These are phyloP conservation scores for Penicillium pulvis DNA, from an alignment of 495 filamentous ascomycete genomes.

Conservation along the genomic window DNA sequence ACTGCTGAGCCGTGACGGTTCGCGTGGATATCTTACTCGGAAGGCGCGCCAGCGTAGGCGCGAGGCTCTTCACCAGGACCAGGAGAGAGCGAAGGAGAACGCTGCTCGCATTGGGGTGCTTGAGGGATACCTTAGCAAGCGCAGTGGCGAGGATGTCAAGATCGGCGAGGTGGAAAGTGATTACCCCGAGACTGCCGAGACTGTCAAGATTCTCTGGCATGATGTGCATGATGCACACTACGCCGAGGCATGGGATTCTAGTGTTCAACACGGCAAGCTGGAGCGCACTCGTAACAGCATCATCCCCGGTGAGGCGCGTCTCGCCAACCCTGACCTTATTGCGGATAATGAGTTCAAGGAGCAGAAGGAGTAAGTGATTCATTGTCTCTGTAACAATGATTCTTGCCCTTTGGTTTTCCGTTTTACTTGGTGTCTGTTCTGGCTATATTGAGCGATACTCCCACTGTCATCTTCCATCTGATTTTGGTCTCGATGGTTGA, in stretches of 20 bases:
- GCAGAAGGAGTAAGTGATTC: slow-evolving; percentile 25
- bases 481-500: slow-evolving; percentile 22
- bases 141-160: slow-evolving; percentile 33
- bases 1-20: not conserved
- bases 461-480: slow-evolving; percentile 20
- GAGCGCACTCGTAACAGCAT: slow-evolving; percentile 37
- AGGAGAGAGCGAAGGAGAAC: slow-evolving; percentile 37
- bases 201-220: slow-evolving; percentile 68
- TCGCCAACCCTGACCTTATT: slow-evolving; percentile 29
- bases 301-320: slow-evolving; percentile 36
- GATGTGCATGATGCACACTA: slow-evolving; percentile 65
- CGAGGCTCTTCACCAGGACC: slow-evolving; percentile 41
- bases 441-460: slow-evolving; percentile 15
- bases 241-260: slow-evolving; percentile 67
- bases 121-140: slow-evolving; percentile 29
- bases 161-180: slow-evolving; percentile 28
- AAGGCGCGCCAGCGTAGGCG: slow-evolving; percentile 33
- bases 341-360: slow-evolving; percentile 51
- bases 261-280: slow-evolving; percentile 64
- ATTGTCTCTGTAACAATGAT: not conserved
- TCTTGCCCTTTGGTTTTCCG: slow-evolving; percentile 4
- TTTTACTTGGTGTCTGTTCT: slow-evolving; percentile 8
- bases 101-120: slow-evolving; percentile 33
- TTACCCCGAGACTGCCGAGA: slow-evolving; percentile 31
- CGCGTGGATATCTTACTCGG: slow-evolving; percentile 18